A percentile compares a stretch with the other conserved stretches of the same genome.
Conservation (phyloP, 768 basidiomycete genomes). For the Rubroboletus satanas region DNA sequence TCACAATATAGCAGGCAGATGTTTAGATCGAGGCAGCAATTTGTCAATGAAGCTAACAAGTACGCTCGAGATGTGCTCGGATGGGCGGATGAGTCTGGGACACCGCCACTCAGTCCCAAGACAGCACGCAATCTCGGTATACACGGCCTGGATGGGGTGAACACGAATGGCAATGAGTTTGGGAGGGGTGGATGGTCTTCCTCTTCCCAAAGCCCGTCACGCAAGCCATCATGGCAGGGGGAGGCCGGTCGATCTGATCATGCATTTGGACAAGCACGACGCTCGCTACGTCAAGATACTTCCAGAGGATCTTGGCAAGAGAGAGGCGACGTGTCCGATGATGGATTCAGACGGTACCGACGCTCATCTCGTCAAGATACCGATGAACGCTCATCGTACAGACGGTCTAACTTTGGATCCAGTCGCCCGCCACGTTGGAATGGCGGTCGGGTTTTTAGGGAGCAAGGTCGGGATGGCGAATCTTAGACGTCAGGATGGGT, state of each 20-base stretch:
- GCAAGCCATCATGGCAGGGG: conserved; percentile 9
- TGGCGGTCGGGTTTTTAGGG: background rate
- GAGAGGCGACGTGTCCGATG: background rate
- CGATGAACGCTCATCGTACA: background rate
- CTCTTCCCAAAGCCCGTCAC: conserved; percentile 1
- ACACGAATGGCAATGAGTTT: conserved; percentile 3
- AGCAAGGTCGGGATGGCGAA: conserved; percentile 1
- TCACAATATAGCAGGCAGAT: conserved; percentile 37
- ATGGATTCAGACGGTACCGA: background rate
- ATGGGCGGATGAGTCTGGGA: conserved; percentile 31
- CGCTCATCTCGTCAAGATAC: conserved; percentile 3
- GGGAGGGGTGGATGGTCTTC: conserved; percentile 1
- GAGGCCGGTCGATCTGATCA: background rate
- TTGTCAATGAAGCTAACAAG: conserved; percentile 39
- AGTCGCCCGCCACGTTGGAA: conserved; percentile 1
- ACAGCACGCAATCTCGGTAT: conserved; percentile 52
- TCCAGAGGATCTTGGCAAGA: conserved; percentile 1
- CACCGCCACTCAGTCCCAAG: conserved; percentile 40
- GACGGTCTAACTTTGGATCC: conserved; percentile 9
- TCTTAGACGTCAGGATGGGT: background rate
- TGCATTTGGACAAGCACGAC: background rate
- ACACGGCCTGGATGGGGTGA: conserved; percentile 34
- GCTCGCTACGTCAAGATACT: conserved; percentile 1
- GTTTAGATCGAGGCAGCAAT: conserved; percentile 36
- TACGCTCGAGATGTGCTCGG: conserved; percentile 37